Evolutionary conservation across 176 grass and related monocot species (phyloP), one percentile per base, ranked within the genome.

Genomic region (Ensete glaucum): DNA sequence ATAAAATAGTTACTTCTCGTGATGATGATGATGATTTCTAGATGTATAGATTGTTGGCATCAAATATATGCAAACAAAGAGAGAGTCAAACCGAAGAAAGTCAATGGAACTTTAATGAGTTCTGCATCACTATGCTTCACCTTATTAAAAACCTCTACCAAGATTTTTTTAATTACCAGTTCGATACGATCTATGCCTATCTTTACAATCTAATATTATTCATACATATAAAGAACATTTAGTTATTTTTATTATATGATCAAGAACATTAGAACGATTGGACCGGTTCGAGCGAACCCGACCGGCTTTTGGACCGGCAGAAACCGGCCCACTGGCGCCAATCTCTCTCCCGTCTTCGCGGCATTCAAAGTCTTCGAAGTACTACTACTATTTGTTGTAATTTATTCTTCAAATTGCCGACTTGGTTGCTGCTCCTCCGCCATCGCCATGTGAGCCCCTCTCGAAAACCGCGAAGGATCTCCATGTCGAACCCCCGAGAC

Each of bases 391-490:
- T 9, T 34, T 25, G 65, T 6, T 8, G 2, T 68, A 34, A 48
- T 68, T 68, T 34, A 68, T 68, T 26, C 34, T 68, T 68, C 27
- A 14, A 56, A 54, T 9, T 55, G 72, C 21, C 52, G 52, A 56
- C 72, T 17, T 54, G 13, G 22, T 53, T 57, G 72, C 53, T 34
- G 52, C 24, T 74, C 23, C 72, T 29, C 52, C 52, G 72, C 53
- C 24, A 34, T 34, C 22, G 72, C 72, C 72, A 74, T 74, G 72
- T 74, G 72, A 74, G 22, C 5, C 23, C 6, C 53, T 57, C 72
- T 74, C 72, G 72, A 56, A 24, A 74, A 56, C 25, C 53, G 52
- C 11, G 72, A 74, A 43, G 72, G 53, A 74, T 74, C 52, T 58
- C 53, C 53, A 71, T 52, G 68, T 49, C 34, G 68, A 19, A 19